Base-by-base conservation (phyloP, 352 stramenopile genomes). In the Lagenidium giganteum region DNA sequence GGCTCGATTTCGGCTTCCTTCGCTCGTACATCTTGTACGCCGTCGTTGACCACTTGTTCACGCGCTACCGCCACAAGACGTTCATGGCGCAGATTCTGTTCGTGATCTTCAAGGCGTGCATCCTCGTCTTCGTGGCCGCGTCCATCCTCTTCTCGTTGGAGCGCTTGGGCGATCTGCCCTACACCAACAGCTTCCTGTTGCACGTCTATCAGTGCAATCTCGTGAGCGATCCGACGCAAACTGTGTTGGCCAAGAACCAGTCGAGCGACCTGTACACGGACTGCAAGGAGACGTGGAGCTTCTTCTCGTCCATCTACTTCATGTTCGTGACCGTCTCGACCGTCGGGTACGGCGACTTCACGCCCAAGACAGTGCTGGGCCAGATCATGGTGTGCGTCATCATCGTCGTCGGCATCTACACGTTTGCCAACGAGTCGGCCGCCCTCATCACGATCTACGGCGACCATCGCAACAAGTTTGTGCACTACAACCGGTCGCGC, bases 321-420 rank as follows among this genome's bases (percentile, higher is more conserved):
- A 93, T 91, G 69, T 90, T 94, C 33, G 83, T 94, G 38, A 94
- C 83, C 3, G 80, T 91, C 8, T 93, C 80, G 8, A 94, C 83
- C 5, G 83, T 94, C 23, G 83, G 83, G 0, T 94, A 94, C 38
- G 83, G 83, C 3, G 83, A 94, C 47, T 91, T 94, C 36, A 87
- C 69, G 1, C 83, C 83, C 20, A 87, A 88, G 43, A 94, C 83
- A 0, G 78, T 94, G 20, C 57, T 92, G 12, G 80, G 82, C 0
- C 79, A 88, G 25, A 51, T 86, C 37, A 74, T 71, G 31, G 79
- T 94, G 3, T 87, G 79, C 44, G 56, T 83, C 12, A 86, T 94
- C 37, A 94, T 94, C 31, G 71, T 87, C 11, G 83, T 89, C 22
- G 82, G 82, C 24, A 94, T 94, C 30, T 94, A 94, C 48, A 89